Conservation (phyloP, 2,329 filamentous ascomycete species). For the Verticillium tricorpus region DNA sequence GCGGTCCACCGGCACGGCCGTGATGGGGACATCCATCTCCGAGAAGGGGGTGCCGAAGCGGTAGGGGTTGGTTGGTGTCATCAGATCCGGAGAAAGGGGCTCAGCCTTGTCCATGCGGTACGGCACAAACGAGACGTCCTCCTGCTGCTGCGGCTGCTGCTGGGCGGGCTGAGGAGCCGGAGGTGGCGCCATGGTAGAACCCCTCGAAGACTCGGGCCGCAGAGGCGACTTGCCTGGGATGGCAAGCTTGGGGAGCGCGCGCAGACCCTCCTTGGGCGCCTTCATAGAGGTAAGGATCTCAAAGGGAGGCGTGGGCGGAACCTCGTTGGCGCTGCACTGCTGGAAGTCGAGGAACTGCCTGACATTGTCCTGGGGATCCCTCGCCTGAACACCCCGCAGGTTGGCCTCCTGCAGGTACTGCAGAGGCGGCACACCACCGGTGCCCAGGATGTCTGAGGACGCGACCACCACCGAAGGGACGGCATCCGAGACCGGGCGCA, state of each 20-base stretch:
- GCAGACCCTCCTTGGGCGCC: constrained; percentile 50
- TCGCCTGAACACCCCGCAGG: constrained; percentile 63
- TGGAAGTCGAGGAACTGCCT: constrained; percentile 89
- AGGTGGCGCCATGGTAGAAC: constrained; percentile 17
- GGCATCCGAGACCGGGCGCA: constrained; percentile 68
- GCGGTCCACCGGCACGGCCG: constrained; percentile 64
- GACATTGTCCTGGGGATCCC: constrained; percentile 89
- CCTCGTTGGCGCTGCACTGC: constrained; percentile 52
- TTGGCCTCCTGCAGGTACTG: constrained; percentile 69
- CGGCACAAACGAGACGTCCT: constrained; percentile 33
- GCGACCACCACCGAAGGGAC: constrained; percentile 82
- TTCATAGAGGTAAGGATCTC: constrained; percentile 51
- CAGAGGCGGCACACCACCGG: constrained; percentile 57
- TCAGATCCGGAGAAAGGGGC: constrained; percentile 50
- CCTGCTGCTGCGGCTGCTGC: constrained; percentile 15
- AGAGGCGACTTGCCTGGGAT: constrained; percentile 42
- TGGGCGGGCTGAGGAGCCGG: constrained; percentile 15
- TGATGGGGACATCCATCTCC: constrained; percentile 83
- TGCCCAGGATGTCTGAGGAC: constrained; percentile 84
- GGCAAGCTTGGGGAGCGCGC: constrained; percentile 56
- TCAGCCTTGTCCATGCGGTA: constrained; percentile 49
- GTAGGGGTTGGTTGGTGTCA: constrained; percentile 60
- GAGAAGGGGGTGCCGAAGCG: constrained; percentile 84
- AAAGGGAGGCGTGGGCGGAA: constrained; percentile 67
- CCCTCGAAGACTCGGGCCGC: constrained; percentile 21